A percentile compares a stretch with the other conserved stretches of the same genome.
These are phyloP conservation scores for Marasmius oreades DNA, from an alignment of 1,284 basidiomycete species.

Conservation along the genomic window DNA sequence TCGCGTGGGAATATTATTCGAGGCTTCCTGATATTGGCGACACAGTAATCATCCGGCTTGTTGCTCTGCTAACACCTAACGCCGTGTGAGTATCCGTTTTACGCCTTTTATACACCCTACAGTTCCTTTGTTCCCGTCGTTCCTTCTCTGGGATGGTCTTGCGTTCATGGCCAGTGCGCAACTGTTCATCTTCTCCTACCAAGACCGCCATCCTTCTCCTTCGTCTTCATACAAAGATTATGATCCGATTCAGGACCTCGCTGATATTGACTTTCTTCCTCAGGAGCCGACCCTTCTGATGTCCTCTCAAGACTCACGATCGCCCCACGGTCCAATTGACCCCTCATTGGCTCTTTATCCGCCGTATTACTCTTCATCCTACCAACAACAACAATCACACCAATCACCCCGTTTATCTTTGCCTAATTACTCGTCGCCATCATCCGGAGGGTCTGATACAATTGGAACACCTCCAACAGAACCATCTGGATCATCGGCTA, in stretches of 20 bases:
- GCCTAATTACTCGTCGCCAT: conserved; percentile 57
- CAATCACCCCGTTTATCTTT: conserved; percentile 36
- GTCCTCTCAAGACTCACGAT: conserved; percentile 33
- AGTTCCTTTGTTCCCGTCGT: background rate
- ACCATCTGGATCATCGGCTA: conserved; percentile 43
- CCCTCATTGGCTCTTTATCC: conserved; percentile 62
- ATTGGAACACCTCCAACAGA: conserved; percentile 70
- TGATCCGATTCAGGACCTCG: conserved; percentile 24
- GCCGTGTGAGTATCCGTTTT: no score
- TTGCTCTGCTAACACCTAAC: no score
- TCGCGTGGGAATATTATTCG: no score
- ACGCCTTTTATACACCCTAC: background rate
- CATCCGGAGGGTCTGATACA: conserved; percentile 71
- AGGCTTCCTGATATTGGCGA: no score
- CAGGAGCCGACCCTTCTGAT: conserved; percentile 30
- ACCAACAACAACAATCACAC: conserved; percentile 37
- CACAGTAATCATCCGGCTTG: no score
- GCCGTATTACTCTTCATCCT: conserved; percentile 44
- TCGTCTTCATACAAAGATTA: conserved; percentile 21
- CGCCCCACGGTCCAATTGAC: conserved; percentile 53
- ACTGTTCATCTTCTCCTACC: conserved; percentile 21
- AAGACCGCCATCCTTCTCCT: conserved; percentile 25
- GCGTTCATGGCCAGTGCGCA: conserved; percentile 25
- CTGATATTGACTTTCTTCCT: conserved; percentile 20
- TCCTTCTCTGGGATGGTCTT: no score